Base-by-base conservation (phyloP, 2,329 filamentous ascomycete species). In the Aspergillus bombycis region DNA sequence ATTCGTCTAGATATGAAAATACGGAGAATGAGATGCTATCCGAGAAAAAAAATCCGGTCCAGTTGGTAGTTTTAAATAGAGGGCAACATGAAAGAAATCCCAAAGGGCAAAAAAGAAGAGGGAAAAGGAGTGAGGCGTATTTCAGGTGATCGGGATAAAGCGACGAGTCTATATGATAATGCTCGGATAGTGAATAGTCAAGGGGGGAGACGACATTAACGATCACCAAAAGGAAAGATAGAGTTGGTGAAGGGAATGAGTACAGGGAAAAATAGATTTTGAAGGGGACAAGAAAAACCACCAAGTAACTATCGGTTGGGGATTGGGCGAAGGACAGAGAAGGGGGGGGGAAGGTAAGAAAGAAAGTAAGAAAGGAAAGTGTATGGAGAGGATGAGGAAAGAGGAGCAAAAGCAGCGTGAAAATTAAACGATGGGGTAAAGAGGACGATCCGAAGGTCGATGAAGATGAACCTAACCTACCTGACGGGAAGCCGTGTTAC, bases 401-500 rank as follows among this genome's bases (percentile, higher is more conserved):
- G 26, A 41, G 30, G 48, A 57, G 45, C 43, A 36, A 36, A 52
- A 52, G 48, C 28, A 32, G 48, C 48, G 48, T 52, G 52, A 57
- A 60, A 38, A 46, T 48, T 57, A 61, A 58, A 62, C 54, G 52
- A 65, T 59, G 50, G 43, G 46, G 46, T 50, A 50, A 28, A 26
- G 45, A 48, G 16, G 48, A 52, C 28, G 48, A 52, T 52, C 48
- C 48, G 38, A 57, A 57, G 38, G 58, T 41, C 21, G 34, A 57
- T 46, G 52, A 58, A 50, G 61, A 59, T 61, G 53, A 65, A 69
- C 65, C 60, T 52, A 32, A 52, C 48, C 19, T 67, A 74, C 71
- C 71, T 70, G 71, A 71, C 68, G 68, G 68, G 65, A 69, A 68
- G 66, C 65, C 69, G 71, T 67, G 67, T 69, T 74, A 65, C 68